phyloP scores from a whole-genome alignment of 306 rosid genomes.

The Amphicarpaea edgeworthii region DNA sequence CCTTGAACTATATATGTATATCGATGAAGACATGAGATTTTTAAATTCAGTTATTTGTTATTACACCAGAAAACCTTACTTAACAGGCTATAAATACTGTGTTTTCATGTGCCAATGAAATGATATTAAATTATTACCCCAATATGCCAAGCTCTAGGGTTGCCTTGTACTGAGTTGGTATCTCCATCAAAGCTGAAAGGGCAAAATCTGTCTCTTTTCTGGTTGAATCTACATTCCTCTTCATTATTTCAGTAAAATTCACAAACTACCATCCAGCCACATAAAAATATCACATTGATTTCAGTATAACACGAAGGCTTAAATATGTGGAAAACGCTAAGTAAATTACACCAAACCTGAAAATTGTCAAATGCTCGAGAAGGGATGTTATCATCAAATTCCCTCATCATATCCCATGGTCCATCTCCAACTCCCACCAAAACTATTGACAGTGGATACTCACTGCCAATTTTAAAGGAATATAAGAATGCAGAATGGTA shows the following conservation, averaged over 20 bases:
- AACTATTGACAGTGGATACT: slow-evolving; percentile 79
- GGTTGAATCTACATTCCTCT: slow-evolving; percentile 53
- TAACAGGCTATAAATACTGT: slow-evolving; percentile 3
- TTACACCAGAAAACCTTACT: slow-evolving; percentile 16
- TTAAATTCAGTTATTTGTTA: slow-evolving; percentile 38
- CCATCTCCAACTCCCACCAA: slow-evolving; percentile 94
- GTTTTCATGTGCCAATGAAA: background rate
- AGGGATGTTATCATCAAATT: slow-evolving; percentile 85
- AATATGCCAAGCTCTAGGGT: slow-evolving; percentile 75
- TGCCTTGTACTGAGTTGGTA: slow-evolving; percentile 88
- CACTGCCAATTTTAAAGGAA: slow-evolving; percentile 56
- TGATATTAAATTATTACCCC: slow-evolving; percentile 56
- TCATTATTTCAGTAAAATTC: slow-evolving; percentile 77
- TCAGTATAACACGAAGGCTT: slow-evolving; percentile 31
- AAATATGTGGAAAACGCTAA: background rate
- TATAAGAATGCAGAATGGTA: slow-evolving; percentile 46
- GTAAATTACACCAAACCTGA: slow-evolving; percentile 60
- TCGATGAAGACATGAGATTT: slow-evolving; percentile 31
- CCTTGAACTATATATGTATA: slow-evolving; percentile 46
- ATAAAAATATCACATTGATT: slow-evolving; percentile 6
- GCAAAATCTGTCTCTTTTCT: slow-evolving; percentile 71
- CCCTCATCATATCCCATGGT: slow-evolving; percentile 87
- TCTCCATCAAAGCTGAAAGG: slow-evolving; percentile 86
- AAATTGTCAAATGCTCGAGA: slow-evolving; percentile 80
- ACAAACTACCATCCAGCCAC: slow-evolving; percentile 63